Base-by-base conservation (phyloP, 2,329 filamentous ascomycete species). In the Periglandula ipomoeae region DNA sequence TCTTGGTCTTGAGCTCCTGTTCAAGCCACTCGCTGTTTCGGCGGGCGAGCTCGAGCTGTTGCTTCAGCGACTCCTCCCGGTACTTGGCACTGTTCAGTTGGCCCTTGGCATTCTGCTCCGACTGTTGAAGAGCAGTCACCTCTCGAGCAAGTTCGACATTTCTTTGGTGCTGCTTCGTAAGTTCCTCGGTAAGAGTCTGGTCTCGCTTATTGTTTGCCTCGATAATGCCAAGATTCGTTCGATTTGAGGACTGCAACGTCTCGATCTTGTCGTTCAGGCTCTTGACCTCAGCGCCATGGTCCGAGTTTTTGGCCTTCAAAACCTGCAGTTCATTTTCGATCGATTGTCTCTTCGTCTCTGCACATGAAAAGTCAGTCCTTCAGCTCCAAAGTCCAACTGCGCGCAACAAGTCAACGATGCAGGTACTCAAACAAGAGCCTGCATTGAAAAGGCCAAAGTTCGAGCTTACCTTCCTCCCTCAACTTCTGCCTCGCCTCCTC, bases 21-120 rank as follows among this genome's bases (percentile, higher is more conserved):
- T 96, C 89, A 49, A 93, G 85, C 87, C 89, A 98, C 58, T 97
- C 91, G 55, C 88, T 87, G 70, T 89, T 95, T 60, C 85, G 86
- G 63, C 89, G 89, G 17, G 91, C 81, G 49, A 94, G 75, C 38
- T 95, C 89, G 32, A 97, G 76, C 65, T 97, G 90, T 65, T 96
- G 90, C 65, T 93, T 84, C 11, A 97, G 72, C 26, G 83, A 86
- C 61, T 96, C 89, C 64, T 96, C 89, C 54, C 87, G 84, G 72
- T 95, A 96, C 59, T 89, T 94, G 53, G 89, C 82, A 50, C 82
- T 88, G 37, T 84, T 88, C 2, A 85, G 81, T 22, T 86, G 80
- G 23, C 87, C 87, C 63, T 90, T 87, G 22, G 89, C 83, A 39
- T 82, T 77, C 64, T 97, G 91, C 17, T 89, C 80, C 22, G 84